Evolutionary conservation across 2,329 filamentous ascomycete species (phyloP).

Genomic region (Tricladium varicosporioides): DNA sequence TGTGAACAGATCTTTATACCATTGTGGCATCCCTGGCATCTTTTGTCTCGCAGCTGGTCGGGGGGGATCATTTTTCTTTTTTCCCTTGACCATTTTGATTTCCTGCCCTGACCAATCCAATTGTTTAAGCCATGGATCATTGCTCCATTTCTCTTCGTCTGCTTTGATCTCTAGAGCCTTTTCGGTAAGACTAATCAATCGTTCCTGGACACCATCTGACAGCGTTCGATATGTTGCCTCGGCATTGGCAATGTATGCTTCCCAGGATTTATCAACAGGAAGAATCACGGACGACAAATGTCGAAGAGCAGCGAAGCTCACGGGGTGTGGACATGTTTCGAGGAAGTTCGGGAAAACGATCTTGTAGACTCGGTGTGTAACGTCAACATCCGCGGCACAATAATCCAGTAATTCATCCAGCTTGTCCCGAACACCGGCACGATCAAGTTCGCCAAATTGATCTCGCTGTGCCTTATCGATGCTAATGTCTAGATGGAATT

Average conservation of each 20-base stretch:
- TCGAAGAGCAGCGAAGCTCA: constrained; percentile 90
- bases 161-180: constrained; percentile 74
- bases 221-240: constrained; percentile 81
- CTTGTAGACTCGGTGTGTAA: constrained; percentile 92
- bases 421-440: constrained; percentile 65
- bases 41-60: constrained; percentile 82
- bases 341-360: constrained; percentile 90
- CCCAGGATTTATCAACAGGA: constrained; percentile 85
- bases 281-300: constrained; percentile 93
- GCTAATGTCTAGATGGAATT: constrained; percentile 88
- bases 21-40: constrained; percentile 88
- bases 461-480: constrained; percentile 89
- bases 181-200: constrained; percentile 70
- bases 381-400: constrained; percentile 88
- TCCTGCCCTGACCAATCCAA: constrained; percentile 96
- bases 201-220: constrained; percentile 73
- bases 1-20: constrained; percentile 89
- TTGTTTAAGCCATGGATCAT: constrained; percentile 88
- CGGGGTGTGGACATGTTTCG: constrained; percentile 88
- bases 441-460: constrained; percentile 80
- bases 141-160: constrained; percentile 65
- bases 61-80: constrained; percentile 79
- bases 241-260: constrained; percentile 77
- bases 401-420: constrained; percentile 87
- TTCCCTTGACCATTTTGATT: constrained; percentile 85